These are phyloP conservation scores for Psophocarpus tetragonolobus DNA, from an alignment of 306 rosid species.

Conservation along the genomic window DNA sequence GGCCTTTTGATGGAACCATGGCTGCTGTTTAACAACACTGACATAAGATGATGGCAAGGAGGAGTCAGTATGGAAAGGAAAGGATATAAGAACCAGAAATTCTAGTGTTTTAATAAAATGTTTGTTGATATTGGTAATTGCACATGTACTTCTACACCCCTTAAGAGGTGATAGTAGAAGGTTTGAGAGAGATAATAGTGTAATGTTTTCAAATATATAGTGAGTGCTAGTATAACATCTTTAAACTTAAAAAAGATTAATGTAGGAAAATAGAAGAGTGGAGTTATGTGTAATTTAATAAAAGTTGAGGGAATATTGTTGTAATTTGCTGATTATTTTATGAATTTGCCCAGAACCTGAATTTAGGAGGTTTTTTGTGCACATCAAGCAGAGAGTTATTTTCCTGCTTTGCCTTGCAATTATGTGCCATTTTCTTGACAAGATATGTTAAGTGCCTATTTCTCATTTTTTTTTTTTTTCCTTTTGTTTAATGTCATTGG, in stretches of 20 bases:
- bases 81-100: background rate
- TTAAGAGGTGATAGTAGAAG: too few species aligned
- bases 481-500: background rate
- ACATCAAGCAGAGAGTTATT: slow-evolving; percentile 7
- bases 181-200: too few species aligned
- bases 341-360: background rate
- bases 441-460: background rate
- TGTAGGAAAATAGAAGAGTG: too few species aligned
- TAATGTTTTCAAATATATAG: too few species aligned
- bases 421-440: slow-evolving; percentile 5
- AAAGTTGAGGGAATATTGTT: too few species aligned
- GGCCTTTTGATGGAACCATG: background rate
- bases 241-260: too few species aligned
- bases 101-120: too few species aligned
- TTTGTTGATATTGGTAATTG: background rate
- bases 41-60: background rate
- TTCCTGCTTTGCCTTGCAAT: slow-evolving; percentile 11
- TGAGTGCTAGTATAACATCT: too few species aligned
- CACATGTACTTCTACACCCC: too few species aligned
- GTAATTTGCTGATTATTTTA: too few species aligned
- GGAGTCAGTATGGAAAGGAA: background rate
- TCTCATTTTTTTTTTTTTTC: background rate
- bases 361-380: slow-evolving; percentile 8
- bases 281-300: too few species aligned
- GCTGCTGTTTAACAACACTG: background rate